Base-by-base conservation (phyloP, 2,329 filamentous ascomycete genomes). In the Fusarium robinianum region DNA sequence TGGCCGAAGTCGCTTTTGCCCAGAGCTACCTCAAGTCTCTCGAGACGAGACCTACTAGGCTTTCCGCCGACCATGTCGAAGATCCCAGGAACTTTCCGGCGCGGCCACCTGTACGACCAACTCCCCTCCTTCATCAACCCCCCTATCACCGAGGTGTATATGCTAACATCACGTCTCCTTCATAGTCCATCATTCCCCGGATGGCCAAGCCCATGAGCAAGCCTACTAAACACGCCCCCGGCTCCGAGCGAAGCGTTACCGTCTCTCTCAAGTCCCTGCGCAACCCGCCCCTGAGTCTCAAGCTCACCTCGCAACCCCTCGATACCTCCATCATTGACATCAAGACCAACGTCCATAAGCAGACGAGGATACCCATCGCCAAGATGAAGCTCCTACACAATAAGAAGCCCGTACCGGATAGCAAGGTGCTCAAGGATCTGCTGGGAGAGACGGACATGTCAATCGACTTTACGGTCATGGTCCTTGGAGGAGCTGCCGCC, bases 11-110 rank as follows among this genome's bases (percentile, higher is more conserved):
- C 49, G 74, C 83, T 36, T 97, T 96, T 68, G 87, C 90, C 59
- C 90, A 87, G 70, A 78, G 82, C 21, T 96, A 95, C 70, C 83
- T 99, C 58, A 76, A 84, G 38, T 80, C 83, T 15, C 81, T 97
- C 51, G 90, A 95, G 70, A 80, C 83, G 49, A 84, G 85, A 35
- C 87, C 90, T 6, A 69, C 84, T 60, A 95, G 91, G 75, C 80
- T 97, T 53, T 83, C 86, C n/a, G 76, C 88, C 54, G 90, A 97
- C 68, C 87, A 96, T 81, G 84, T 95, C 68, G 88, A 92, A 70
- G 89, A 96, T 64, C 83, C 89, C 35, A 84, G 84, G 61, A 82
- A 78, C 56, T 91, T 92, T 66, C 87, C 88, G 16, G 75, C 87
- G 17, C 83, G 87, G 51, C 78, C 83, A 55, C 86, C 90, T 11